Evolutionary conservation across 805 yeast genomes (phyloP).

Genomic region (Dipodascopsis uninucleata): DNA sequence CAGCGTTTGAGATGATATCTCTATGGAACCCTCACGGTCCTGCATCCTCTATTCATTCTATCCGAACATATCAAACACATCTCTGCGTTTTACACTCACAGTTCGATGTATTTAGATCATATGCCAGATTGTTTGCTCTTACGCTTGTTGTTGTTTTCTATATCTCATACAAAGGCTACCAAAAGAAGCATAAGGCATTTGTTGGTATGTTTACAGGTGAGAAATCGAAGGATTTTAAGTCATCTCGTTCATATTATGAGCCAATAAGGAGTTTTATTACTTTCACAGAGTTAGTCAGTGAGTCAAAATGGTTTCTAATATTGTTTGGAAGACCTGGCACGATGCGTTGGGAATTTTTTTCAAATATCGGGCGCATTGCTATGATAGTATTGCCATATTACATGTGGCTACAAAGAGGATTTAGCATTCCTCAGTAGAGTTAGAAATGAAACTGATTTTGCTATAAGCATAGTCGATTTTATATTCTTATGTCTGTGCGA

Average conservation of each 20-base stretch:
- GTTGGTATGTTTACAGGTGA: neutral
- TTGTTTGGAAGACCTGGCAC: constrained; percentile 18
- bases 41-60: neutral
- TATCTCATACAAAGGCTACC: too few relatives aligned
- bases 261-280: too few relatives aligned
- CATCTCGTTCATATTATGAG: too few relatives aligned
- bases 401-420: too few relatives aligned
- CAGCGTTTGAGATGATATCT: constrained; percentile 82
- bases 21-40: constrained; percentile 37
- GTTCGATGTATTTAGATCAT: constrained; percentile 23
- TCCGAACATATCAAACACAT: constrained; percentile 20
- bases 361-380: constrained; percentile 7
- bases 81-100: constrained; percentile 31
- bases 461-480: too few relatives aligned
- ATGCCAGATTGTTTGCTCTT: constrained; percentile 15
- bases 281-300: constrained; percentile 4
- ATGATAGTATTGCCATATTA: too few relatives aligned
- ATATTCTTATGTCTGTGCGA: too few relatives aligned
- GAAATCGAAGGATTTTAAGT: neutral
- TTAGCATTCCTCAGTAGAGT: too few relatives aligned
- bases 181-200: too few relatives aligned
- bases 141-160: constrained; percentile 10
- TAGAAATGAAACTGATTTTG: neutral
- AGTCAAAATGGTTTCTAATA: constrained; percentile 1
- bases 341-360: constrained; percentile 11